Evolutionary conservation across 148 eudicot species (phyloP).

Genomic region (Polygonum aviculare): DNA sequence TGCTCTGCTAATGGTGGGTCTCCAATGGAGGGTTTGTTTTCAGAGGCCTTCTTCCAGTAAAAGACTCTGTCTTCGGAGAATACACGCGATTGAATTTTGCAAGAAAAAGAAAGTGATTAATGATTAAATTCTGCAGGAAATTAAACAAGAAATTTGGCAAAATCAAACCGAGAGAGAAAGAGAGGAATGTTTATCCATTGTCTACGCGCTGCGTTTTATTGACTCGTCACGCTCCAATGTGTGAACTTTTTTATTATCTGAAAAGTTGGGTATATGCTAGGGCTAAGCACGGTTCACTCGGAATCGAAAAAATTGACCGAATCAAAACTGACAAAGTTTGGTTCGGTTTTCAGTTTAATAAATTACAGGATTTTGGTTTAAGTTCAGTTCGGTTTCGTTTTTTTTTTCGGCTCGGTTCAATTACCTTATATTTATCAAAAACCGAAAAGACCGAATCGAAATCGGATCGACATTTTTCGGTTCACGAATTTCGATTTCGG

Average conservation of each 20-base stretch:
- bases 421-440: no score
- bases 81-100: constrained; percentile 5
- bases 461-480: no score
- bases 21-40: constrained; percentile 10
- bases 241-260: background rate
- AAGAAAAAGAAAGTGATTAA: background rate
- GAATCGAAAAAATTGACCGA: no score
- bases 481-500: no score
- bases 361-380: no score
- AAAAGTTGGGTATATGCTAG: no score
- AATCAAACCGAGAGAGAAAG: background rate
- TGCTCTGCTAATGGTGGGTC: constrained; percentile 5
- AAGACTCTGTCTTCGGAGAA: constrained; percentile 7
- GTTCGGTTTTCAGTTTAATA: no score
- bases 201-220: background rate
- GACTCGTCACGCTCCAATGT: background rate
- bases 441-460: no score
- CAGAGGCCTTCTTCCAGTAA: constrained; percentile 4
- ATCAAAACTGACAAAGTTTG: no score
- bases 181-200: background rate
- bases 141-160: background rate
- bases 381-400: no score
- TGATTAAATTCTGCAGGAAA: background rate
- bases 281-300: no score
- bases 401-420: no score